A percentile compares a stretch with the other conserved stretches of the same genome.
Evolutionary conservation across 257 asterid species (phyloP).

Genomic region (Plectranthus barbatus): DNA sequence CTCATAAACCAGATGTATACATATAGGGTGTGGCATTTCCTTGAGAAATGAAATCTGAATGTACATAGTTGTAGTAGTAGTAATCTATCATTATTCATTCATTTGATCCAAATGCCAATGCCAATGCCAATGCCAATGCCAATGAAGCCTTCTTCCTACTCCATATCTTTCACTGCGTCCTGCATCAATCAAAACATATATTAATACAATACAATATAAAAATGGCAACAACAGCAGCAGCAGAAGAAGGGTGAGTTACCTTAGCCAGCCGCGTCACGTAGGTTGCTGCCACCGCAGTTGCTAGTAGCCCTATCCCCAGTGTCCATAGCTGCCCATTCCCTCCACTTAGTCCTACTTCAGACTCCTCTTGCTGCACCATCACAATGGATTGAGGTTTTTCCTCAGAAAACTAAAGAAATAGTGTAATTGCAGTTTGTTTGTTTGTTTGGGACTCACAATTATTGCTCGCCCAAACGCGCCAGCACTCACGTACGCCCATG

Average conservation of each 20-base stretch:
- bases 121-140: too few relatives aligned
- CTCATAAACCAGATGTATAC: too few relatives aligned
- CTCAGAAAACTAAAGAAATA: too few relatives aligned
- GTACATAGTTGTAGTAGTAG: too few relatives aligned
- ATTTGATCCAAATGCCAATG: neutral
- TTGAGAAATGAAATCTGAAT: too few relatives aligned
- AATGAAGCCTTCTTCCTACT: slow-evolving; percentile 25
- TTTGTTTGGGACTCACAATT: slow-evolving; percentile 57
- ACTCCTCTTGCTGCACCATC: slow-evolving; percentile 88
- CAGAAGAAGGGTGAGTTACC: slow-evolving; percentile 35
- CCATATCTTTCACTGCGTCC: slow-evolving; percentile 51
- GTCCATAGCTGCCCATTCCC: slow-evolving; percentile 70
- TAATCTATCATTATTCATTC: too few relatives aligned
- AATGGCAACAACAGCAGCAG: neutral
- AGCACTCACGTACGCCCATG: slow-evolving; percentile 98
- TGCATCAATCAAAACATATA: slow-evolving; percentile 17
- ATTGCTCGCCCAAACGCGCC: slow-evolving; percentile 97
- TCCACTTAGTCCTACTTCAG: slow-evolving; percentile 54
- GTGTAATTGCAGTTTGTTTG: neutral
- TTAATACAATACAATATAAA: too few relatives aligned
- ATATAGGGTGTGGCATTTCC: too few relatives aligned
- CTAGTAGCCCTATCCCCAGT: slow-evolving; percentile 73
- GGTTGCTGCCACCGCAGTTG: slow-evolving; percentile 79
- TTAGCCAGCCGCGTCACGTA: slow-evolving; percentile 84
- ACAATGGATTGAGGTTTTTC: too few relatives aligned